Base-by-base conservation (phyloP, 352 stramenopile genomes). In the Globisporangium cederbergense region DNA sequence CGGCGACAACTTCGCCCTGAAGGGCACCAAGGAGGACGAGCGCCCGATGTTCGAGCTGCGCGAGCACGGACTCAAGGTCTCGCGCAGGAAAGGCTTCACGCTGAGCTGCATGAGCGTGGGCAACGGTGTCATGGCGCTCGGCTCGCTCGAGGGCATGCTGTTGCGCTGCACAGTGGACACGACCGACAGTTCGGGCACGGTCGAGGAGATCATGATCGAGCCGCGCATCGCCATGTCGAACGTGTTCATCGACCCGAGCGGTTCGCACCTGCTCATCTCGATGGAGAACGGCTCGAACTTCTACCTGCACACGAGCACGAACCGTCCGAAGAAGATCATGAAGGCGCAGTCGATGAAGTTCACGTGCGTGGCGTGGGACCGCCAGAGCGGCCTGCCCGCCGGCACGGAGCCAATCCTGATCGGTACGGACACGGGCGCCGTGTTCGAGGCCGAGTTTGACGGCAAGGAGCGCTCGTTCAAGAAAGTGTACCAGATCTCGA, bases 141-240 rank as follows among this genome's bases (percentile, higher is more conserved):
- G 87, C 0, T 96, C 87, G 14, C 76, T 90, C 53, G 87, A 96
- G 58, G 87, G 87, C 10, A 81, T 90, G 71, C 70, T 96, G 22
- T 64, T 96, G 47, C 82, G 87, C 20, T 96, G 87, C 65, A 84
- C 85, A 0, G 83, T 86, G 13, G 85, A 94, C 45, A 73, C 85
- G 25, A 96, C 87, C 2, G 87, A 96, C 65, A 90, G 80, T 58
- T 68, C 66, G 16, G 83, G 85, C 2, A 66, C 72, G 0, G 74
- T 96, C 38, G 88, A 96, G 62, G 88, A 96, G 70, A 95, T 96
- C 72, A 92, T 91, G 81, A 93, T 96, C 61, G 88, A 96, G 66
- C 86, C 88, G 42, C 87, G 84, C 58, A 83, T 94, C 9, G 86
- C 83, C 56, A 93, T 96, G 81, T 58, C 80, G 32, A 82, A 80